phyloP scores from a whole-genome alignment of 257 asterid genomes.

The Datura wrightii region DNA sequence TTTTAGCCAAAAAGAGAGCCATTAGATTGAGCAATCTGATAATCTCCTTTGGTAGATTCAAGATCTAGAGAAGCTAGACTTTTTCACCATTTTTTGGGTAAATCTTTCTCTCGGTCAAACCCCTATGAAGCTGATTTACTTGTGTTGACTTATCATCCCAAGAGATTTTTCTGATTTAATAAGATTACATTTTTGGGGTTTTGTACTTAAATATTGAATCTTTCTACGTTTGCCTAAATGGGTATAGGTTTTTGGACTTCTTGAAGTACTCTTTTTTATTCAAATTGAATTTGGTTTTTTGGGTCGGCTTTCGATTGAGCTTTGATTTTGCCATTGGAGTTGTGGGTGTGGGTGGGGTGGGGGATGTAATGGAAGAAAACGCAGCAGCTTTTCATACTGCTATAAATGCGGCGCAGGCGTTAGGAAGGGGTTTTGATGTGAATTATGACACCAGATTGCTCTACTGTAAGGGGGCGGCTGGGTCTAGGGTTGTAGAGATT shows the following conservation, averaged over 20 bases:
- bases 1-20: neutral
- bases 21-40: constrained; percentile 2
- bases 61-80: neutral
- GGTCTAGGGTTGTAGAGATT: constrained; percentile 71
- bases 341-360: neutral
- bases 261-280: neutral
- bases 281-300: neutral
- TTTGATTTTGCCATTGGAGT: neutral
- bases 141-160: neutral
- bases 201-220: neutral
- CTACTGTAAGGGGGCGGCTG: constrained; percentile 80
- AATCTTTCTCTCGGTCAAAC: constrained; percentile 20
- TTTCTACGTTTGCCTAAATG: neutral
- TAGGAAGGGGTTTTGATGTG: constrained; percentile 90
- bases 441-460: constrained; percentile 87
- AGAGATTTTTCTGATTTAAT: constrained; percentile 3
- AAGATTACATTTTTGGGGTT: neutral
- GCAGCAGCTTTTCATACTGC: constrained; percentile 87
- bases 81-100: neutral
- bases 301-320: neutral
- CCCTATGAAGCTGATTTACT: neutral
- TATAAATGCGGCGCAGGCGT: constrained; percentile 70
- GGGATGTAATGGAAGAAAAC: constrained; percentile 77
- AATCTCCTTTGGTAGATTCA: constrained; percentile 14
- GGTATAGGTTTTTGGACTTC: neutral